phyloP scores from a whole-genome alignment of 495 filamentous ascomycete genomes.

The Lentithecium fluviatile region DNA sequence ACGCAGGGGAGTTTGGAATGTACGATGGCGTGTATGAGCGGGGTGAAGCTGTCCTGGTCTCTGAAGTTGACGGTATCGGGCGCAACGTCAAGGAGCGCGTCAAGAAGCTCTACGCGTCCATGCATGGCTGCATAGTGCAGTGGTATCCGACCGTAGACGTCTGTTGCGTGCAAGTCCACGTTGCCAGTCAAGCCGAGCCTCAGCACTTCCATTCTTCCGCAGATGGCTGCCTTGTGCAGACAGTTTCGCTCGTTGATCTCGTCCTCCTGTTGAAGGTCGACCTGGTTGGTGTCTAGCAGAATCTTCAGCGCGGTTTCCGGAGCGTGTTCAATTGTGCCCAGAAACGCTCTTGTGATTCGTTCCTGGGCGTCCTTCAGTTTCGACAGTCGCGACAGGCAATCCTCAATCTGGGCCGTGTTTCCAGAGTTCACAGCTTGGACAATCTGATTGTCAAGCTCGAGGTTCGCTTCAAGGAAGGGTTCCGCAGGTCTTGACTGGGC shows the following conservation, averaged over 20 bases:
- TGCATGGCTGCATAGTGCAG: conserved; percentile 97
- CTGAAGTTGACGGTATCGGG: conserved; percentile 74
- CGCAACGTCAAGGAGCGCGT: conserved; percentile 60
- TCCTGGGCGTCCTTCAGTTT: conserved; percentile 60
- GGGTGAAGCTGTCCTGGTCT: conserved; percentile 97
- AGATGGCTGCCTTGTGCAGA: conserved; percentile 90
- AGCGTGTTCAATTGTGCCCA: conserved; percentile 83
- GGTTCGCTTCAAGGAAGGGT: conserved; percentile 56
- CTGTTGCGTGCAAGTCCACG: conserved; percentile 73
- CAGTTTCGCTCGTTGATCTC: conserved; percentile 98
- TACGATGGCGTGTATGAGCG: conserved; percentile 90
- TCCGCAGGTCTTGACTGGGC: conserved; percentile 3
- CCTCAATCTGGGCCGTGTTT: conserved; percentile 60
- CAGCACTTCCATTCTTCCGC: conserved; percentile 75
- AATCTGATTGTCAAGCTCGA: conserved; percentile 84
- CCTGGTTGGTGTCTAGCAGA: conserved; percentile 73
- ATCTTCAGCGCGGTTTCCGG: conserved; percentile 71
- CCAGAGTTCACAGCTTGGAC: conserved; percentile 79
- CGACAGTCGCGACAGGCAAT: conserved; percentile 60
- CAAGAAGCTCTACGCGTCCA: conserved; percentile 81
- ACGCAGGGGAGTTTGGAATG: conserved; percentile 78
- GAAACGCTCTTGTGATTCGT: conserved; percentile 81
- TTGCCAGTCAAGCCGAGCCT: conserved; percentile 65
- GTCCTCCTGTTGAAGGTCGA: conserved; percentile 85
- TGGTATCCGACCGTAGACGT: conserved; percentile 92